Evolutionary conservation across 306 rosid species (phyloP).

Genomic region (Morella rubra): DNA sequence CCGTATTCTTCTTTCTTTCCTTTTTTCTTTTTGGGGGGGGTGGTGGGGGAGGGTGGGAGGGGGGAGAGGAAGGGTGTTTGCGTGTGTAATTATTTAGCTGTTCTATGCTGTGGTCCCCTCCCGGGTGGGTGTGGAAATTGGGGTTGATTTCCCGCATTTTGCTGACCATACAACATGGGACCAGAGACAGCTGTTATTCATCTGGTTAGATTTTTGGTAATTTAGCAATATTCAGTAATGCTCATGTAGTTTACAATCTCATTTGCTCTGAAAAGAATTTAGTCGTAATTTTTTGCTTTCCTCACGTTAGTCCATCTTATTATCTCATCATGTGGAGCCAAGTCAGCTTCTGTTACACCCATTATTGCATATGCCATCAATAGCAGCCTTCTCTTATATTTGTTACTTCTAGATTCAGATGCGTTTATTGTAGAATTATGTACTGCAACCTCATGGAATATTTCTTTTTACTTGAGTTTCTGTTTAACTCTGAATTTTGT

Average conservation of each 20-base stretch:
- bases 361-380: background rate
- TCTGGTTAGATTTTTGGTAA: background rate
- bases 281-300: background rate
- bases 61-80: no score
- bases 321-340: background rate
- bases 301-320: background rate
- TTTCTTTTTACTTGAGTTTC: background rate
- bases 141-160: background rate
- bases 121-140: background rate
- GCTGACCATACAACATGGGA: background rate
- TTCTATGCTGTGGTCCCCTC: background rate
- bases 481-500: background rate
- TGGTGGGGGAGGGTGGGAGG: no score
- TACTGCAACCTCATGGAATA: background rate
- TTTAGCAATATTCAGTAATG: background rate
- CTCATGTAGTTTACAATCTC: background rate
- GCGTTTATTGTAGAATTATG: background rate
- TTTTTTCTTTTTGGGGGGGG: no score
- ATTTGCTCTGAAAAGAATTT: background rate
- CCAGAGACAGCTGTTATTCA: background rate
- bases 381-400: background rate
- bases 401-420: background rate
- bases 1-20: background rate
- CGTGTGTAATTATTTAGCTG: background rate
- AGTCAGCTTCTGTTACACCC: background rate